Conservation (phyloP, 106 monocot genomes). For the Vanilla planifolia region DNA sequence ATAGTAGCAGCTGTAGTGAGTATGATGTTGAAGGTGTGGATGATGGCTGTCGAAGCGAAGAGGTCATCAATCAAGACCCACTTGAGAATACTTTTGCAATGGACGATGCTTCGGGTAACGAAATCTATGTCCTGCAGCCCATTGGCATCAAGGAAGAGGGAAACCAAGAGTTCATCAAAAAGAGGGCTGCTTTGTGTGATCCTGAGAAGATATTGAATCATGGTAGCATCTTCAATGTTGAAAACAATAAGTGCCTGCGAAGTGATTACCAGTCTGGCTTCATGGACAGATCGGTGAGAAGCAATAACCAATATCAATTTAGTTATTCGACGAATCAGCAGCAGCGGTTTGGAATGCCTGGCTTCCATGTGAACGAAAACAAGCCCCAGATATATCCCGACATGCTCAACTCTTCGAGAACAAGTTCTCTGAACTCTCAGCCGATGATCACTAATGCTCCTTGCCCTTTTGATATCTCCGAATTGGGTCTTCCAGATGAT, state of each 20-base stretch:
- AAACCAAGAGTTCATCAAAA: constrained; percentile 35
- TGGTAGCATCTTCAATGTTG: constrained; percentile 30
- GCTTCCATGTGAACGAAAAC: constrained; percentile 21
- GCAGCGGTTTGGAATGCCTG: neutral
- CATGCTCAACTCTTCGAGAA: constrained; percentile 1
- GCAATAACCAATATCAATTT: constrained; percentile 28
- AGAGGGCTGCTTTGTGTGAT: constrained; percentile 15
- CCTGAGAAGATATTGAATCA: constrained; percentile 18
- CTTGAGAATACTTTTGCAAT: constrained; percentile 5
- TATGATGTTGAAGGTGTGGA: constrained; percentile 58
- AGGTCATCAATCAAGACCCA: constrained; percentile 10
- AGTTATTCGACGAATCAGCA: constrained; percentile 11
- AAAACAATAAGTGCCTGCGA: constrained; percentile 41
- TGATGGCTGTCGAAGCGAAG: constrained; percentile 32
- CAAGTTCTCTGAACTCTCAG: neutral
- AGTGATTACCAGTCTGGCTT: constrained; percentile 38
- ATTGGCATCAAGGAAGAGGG: constrained; percentile 45
- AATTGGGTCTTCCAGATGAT: constrained; percentile 27
- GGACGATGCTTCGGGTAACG: constrained; percentile 7
- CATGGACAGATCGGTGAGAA: constrained; percentile 33
- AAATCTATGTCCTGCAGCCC: constrained; percentile 14
- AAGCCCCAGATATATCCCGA: constrained; percentile 21
- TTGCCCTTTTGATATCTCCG: constrained; percentile 6
- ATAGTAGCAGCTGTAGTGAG: constrained; percentile 40
- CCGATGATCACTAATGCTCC: neutral